Evolutionary conservation across 2,329 filamentous ascomycete genomes (phyloP).

Genomic region (Pseudopyricularia javanii): DNA sequence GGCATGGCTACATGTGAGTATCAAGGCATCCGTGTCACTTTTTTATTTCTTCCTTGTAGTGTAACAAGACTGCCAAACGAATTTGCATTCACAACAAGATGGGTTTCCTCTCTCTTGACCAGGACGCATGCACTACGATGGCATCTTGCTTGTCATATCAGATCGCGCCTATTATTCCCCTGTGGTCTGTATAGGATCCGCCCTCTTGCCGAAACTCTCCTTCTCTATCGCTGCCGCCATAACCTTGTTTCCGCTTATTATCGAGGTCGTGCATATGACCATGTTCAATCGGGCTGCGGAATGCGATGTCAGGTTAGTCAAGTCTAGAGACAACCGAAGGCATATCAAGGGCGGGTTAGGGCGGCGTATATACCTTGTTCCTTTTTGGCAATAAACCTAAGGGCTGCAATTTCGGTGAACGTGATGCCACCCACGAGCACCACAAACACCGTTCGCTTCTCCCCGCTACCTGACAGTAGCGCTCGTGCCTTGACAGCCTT

Average conservation of each 20-base stretch:
- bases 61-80: too few relatives aligned
- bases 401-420: constrained; percentile 87
- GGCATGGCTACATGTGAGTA: too few relatives aligned
- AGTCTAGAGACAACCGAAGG: not conserved
- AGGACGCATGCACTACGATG: not conserved
- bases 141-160: not conserved
- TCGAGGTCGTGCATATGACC: constrained; percentile 83
- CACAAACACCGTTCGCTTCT: constrained; percentile 81
- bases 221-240: constrained; percentile 77
- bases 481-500: constrained; percentile 81
- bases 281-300: constrained; percentile 44
- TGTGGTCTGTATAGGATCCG: not conserved
- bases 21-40: too few relatives aligned
- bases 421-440: constrained; percentile 97
- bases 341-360: constrained; percentile 1
- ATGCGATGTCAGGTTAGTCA: constrained; percentile 4
- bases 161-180: not conserved
- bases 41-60: too few relatives aligned
- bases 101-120: too few relatives aligned
- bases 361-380: constrained; percentile 49
- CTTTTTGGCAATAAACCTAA: constrained; percentile 79
- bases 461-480: constrained; percentile 62
- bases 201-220: constrained; percentile 36
- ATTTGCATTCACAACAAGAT: too few relatives aligned
- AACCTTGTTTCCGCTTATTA: constrained; percentile 80